Evolutionary conservation across 768 basidiomycete genomes (phyloP).

Genomic region (Hebeloma cylindrosporum): DNA sequence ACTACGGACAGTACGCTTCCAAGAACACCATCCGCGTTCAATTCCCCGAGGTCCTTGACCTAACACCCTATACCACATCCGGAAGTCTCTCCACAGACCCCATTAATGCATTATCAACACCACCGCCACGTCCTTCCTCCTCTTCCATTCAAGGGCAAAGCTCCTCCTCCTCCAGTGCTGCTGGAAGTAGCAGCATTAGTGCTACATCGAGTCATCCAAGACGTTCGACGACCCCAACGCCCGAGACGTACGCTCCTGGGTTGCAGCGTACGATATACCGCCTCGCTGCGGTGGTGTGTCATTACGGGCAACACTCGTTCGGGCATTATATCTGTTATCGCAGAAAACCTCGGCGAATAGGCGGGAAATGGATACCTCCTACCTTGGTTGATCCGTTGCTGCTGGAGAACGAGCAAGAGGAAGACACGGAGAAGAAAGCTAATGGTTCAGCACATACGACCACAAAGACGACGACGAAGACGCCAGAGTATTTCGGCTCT

Average conservation of each 20-base stretch:
- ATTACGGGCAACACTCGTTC: constrained; percentile 89
- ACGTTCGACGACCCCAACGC: constrained; percentile 57
- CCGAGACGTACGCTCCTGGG: constrained; percentile 43
- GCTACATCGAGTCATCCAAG: constrained; percentile 23
- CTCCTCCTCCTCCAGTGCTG: constrained; percentile 8
- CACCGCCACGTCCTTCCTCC: constrained; percentile 42
- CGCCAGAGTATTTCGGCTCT: constrained; percentile 14
- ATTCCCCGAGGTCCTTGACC: constrained; percentile 87
- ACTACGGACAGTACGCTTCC: constrained; percentile 68
- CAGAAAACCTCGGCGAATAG: constrained; percentile 65
- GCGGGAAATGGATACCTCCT: constrained; percentile 39
- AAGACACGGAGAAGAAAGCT: constrained; percentile 13
- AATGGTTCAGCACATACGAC: constrained; percentile 7
- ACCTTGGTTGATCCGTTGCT: constrained; percentile 31
- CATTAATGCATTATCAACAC: constrained; percentile 67
- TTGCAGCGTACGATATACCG: constrained; percentile 76
- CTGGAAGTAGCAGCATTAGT: constrained; percentile 1
- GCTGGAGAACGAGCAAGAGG: constrained; percentile 20
- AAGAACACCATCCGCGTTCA: constrained; percentile 83
- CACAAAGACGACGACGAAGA: background rate
- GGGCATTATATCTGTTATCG: constrained; percentile 95
- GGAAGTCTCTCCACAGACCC: constrained; percentile 73
- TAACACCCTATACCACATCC: constrained; percentile 85
- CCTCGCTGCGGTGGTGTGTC: constrained; percentile 83
- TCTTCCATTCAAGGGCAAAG: constrained; percentile 4